Evolutionary conservation across 1,284 basidiomycete species (phyloP).

Genomic region (Sporisorium graminicola): DNA sequence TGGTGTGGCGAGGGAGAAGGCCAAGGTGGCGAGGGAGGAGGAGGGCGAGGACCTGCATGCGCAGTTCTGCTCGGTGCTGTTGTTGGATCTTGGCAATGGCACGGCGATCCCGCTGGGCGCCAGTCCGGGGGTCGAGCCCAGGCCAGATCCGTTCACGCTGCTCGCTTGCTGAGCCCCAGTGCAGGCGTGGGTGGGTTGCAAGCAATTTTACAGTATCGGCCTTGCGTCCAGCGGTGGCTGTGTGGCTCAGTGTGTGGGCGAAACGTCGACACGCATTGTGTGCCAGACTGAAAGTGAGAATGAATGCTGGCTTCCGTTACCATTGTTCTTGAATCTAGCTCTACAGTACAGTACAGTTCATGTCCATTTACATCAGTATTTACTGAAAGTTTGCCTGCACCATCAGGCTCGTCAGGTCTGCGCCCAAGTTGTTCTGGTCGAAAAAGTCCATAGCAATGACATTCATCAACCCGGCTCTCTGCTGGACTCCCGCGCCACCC

Average conservation of each 20-base stretch:
- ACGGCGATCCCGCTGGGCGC: conserved; percentile 27
- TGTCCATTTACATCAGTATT: not conserved
- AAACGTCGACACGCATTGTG: too few species aligned
- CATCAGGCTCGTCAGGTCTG: conserved; percentile 36
- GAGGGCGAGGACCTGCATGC: conserved; percentile 16
- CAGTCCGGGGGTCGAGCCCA: conserved; percentile 9
- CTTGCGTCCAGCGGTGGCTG: too few species aligned
- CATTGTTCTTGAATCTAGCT: not conserved
- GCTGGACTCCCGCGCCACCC: not conserved
- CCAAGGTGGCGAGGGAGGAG: too few species aligned
- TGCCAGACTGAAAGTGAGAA: too few species aligned
- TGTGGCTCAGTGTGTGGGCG: conserved; percentile 7
- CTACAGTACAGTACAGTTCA: too few species aligned
- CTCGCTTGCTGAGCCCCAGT: conserved; percentile 6
- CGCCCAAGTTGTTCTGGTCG: conserved; percentile 32
- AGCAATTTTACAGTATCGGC: too few species aligned
- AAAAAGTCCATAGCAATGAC: conserved; percentile 56
- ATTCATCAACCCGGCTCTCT: conserved; percentile 31
- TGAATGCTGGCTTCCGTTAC: not conserved
- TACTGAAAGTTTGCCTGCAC: conserved; percentile 55
- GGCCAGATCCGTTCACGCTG: conserved; percentile 19
- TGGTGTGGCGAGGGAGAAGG: too few species aligned
- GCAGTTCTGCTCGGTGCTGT: conserved; percentile 35
- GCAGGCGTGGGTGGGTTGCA: too few species aligned
- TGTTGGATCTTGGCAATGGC: conserved; percentile 38